Conservation (phyloP, 768 basidiomycete species). For the Kwoniella pini region DNA sequence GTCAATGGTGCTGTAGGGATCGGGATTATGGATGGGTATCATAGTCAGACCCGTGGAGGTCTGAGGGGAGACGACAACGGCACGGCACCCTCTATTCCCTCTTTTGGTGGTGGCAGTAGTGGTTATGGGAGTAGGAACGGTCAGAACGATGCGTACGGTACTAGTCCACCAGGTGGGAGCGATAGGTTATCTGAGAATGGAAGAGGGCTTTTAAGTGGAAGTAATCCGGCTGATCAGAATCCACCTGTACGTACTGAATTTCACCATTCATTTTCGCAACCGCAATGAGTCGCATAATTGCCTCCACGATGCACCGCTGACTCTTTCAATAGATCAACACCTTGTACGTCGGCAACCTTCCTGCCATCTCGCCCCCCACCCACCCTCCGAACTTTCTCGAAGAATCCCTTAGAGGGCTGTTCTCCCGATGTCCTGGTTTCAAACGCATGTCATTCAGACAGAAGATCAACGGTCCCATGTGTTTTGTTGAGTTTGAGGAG, state of each 20-base stretch:
- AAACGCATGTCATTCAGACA: conserved; percentile 91
- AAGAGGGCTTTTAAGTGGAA: conserved; percentile 18
- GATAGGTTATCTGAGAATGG: conserved; percentile 36
- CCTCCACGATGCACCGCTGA: too few species aligned
- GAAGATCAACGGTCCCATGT: conserved; percentile 98
- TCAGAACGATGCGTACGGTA: conserved; percentile 20
- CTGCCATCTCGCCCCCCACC: conserved; percentile 68
- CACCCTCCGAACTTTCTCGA: conserved; percentile 80
- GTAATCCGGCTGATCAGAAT: conserved; percentile 75
- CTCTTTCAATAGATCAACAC: conserved; percentile 73
- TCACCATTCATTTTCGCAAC: background rate
- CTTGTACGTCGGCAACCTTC: conserved; percentile 97
- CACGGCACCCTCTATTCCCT: background rate
- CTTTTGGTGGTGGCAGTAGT: conserved; percentile 5
- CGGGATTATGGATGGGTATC: conserved; percentile 23
- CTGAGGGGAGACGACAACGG: background rate
- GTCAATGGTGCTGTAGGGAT: conserved; percentile 41
- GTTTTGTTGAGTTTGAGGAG: conserved; percentile 98
- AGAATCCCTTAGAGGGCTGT: conserved; percentile 79
- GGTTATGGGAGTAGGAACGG: background rate
- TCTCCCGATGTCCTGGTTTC: conserved; percentile 76
- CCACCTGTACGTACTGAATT: conserved; percentile 67
- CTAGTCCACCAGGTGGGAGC: conserved; percentile 40
- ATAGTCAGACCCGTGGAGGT: background rate
- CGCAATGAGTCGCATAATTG: too few species aligned